Conservation (phyloP, 208 protist species). For the Leishmania amazonensis region DNA sequence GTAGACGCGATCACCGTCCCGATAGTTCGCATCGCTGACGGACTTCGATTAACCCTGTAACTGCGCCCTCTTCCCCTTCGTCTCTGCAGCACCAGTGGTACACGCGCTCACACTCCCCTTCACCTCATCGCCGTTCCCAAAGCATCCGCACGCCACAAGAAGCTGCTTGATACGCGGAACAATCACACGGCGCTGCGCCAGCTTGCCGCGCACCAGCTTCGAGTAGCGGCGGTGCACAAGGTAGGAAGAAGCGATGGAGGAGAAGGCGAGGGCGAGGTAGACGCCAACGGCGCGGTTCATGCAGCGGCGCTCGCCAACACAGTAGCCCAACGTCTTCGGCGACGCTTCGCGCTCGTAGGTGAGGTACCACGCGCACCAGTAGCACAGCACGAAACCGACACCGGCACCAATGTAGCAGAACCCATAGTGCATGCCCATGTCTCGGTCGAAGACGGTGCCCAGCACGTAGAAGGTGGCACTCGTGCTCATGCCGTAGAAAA, state of each 20-base stretch:
- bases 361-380: constrained; percentile 36
- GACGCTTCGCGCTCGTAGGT: constrained; percentile 40
- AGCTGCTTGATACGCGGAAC: constrained; percentile 26
- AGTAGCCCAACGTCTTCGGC: constrained; percentile 26
- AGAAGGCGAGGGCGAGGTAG: constrained; percentile 35
- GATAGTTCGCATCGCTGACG: background rate
- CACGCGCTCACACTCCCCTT: background rate
- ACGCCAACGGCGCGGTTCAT: constrained; percentile 49
- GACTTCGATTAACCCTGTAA: background rate
- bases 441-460: constrained; percentile 50
- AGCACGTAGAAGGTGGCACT: constrained; percentile 58
- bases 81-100: background rate
- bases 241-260: constrained; percentile 19
- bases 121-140: background rate
- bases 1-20: background rate
- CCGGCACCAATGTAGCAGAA: constrained; percentile 49
- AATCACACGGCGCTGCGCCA: constrained; percentile 35
- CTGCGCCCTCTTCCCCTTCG: background rate
- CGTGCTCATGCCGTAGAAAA: constrained; percentile 54
- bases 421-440: constrained; percentile 67
- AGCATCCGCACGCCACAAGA: background rate
- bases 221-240: constrained; percentile 42
- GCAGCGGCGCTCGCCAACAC: constrained; percentile 42
- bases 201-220: constrained; percentile 39
- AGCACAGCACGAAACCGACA: constrained; percentile 50